Base-by-base conservation (phyloP, 768 basidiomycete species). In the Rhizopogon vesiculosus region DNA sequence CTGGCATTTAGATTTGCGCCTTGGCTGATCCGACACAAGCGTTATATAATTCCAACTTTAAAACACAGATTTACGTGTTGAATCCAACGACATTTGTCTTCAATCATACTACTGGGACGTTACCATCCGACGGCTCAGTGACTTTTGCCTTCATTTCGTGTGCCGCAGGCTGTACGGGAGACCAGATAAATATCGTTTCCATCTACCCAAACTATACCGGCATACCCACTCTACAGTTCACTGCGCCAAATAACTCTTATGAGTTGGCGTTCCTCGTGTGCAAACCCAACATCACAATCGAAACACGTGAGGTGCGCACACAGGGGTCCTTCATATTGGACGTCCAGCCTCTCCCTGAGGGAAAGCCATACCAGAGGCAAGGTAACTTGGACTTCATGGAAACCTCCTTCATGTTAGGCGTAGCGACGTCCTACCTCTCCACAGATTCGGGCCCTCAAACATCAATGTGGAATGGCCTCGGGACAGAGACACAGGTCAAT, bases 191-290 rank as follows among this genome's bases (percentile, higher is more conserved):
- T 42, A 15, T 39, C 9, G n/a, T 42, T 7, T 16, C 19, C 44
- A 18, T 53, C 25, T 43, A 33, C 16, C 29, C 40, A 15, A 38
- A 49, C 15, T 33, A 50, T 13, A 56, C 56, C 8, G 16, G 13
- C 42, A 57, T 49, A 55, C 56, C 56, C 15, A 25, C 44, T 33
- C 28, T 39, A 1, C 8, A 19, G 9, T 25, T 57, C 15, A 43
- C 18, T 9, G 31, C 41, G 35, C 19, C 62, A 15, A 58, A 44
- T 18, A 48, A 56, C 8, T 56, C 59, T 42, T 67, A 58, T 5
- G 40, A 67, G n/a, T 1, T 66, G 2, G 54, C 52, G 9, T 66
- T 67, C 53, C 55, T 66, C 19, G 55, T 55, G 15, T 66, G 66
- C 51, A 64, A 64, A 40, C 64, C 66, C 1, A 62, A 67, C 15